Base-by-base conservation (phyloP, 2,329 filamentous ascomycete genomes). In the Nothopassalora personata region DNA sequence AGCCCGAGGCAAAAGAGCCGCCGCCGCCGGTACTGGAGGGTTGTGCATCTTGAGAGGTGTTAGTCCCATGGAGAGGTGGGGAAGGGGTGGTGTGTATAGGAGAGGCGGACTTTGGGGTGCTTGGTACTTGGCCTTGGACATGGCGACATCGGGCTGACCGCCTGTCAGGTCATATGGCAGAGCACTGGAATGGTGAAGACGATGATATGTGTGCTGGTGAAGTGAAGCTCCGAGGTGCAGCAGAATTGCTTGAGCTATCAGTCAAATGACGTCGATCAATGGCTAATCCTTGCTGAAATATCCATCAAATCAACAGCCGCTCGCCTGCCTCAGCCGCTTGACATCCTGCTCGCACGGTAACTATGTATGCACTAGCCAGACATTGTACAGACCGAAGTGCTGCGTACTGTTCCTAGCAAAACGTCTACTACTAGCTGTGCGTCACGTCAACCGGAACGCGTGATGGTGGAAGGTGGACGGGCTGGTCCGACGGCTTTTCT, bases 1-100 rank as follows among this genome's bases (percentile, higher is more conserved):
- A 88, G 30, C 94, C 94, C 73, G 96, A 91, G 0, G 91, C 96
- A 74, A 97, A 97, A 36, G 91, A 94, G 66, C 66, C 68, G 9
- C 63, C 67, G 52, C 60, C 23, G 23, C 23, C 23, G 23, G 23
- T 23, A 23, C 64, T 27, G 60, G 56, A 53, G 61, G 67, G 61
- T 60, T 51, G 48, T 18, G 60, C 60, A 59, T 66, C 60, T 48
- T 63, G 60, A 46, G 66, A 63, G 36, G 53, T 56, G n/a, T 43
- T 55, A 54, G 27, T 56, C 53, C 13, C 28, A 53, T 47, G 18
- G 13, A 31, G 9, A 15, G n/a, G 49, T 18, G 30, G n/a, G 30
- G 9, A 1, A 13, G 27, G 13, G 6, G 30, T 4, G 23, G 23
- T 23, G 23, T 23, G 23, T 27, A 47, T 27, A 47, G 28, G 28